A percentile compares a stretch with the other conserved stretches of the same genome.
phyloP scores from a whole-genome alignment of 2,329 filamentous ascomycete species.

The Talaromyces sp. region DNA sequence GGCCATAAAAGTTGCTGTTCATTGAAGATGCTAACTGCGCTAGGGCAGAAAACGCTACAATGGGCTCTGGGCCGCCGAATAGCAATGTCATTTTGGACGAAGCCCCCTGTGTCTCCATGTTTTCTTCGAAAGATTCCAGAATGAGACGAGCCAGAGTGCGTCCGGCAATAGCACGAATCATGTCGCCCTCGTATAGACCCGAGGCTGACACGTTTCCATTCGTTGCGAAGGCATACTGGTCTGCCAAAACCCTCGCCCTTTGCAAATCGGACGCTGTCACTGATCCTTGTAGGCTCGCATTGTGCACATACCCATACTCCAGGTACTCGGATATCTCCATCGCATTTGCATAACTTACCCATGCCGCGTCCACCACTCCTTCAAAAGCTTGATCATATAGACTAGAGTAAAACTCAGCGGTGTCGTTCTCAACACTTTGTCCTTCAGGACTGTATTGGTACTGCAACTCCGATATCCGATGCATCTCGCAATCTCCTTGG shows the following conservation, averaged over 20 bases:
- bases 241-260: conserved; percentile 43
- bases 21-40: conserved; percentile 34
- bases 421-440: conserved; percentile 31
- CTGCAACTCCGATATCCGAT: conserved; percentile 30
- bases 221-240: conserved; percentile 45
- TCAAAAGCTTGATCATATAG: conserved; percentile 43
- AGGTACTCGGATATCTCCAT: conserved; percentile 54
- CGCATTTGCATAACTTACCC: conserved; percentile 49
- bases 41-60: conserved; percentile 49
- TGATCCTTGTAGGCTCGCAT: conserved; percentile 35
- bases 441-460: conserved; percentile 43
- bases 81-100: conserved; percentile 43
- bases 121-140: conserved; percentile 34
- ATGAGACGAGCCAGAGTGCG: conserved; percentile 38
- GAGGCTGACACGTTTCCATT: conserved; percentile 42
- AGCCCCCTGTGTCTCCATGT: conserved; percentile 33
- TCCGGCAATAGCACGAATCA: conserved; percentile 38
- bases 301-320: conserved; percentile 51
- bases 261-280: conserved; percentile 28
- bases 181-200: conserved; percentile 19
- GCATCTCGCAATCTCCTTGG: conserved; percentile 39
- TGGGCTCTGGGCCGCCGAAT: conserved; percentile 48
- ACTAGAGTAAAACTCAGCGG: conserved; percentile 42
- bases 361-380: conserved; percentile 33
- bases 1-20: conserved; percentile 43